Evolutionary conservation across 2,329 filamentous ascomycete genomes (phyloP), one percentile per base, ranked within the genome.

Genomic region (Fusarium concolor): DNA sequence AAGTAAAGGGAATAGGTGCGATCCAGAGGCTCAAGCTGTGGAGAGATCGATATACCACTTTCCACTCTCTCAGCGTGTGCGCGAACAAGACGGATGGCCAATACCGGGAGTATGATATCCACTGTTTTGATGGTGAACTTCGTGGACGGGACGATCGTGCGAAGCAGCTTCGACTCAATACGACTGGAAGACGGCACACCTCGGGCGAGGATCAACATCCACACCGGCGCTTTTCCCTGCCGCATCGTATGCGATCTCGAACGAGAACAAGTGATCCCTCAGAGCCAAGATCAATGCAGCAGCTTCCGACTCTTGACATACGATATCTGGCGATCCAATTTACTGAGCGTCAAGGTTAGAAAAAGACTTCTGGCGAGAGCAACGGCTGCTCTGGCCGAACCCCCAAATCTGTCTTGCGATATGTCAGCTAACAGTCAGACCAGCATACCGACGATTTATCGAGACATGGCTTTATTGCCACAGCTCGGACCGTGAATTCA

Each of bases 11-110:
- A 20, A 79, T 86, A 54, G 84, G 82, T 2, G 82, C 83, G 3
- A 84, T 85, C 41, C 84, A 86, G 73, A 77, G 84, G 51, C 78
- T 86, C 64, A 86, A 86, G 74, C 75, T 86, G 26, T 86, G 84
- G 84, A 79, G 79, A 53, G 84, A 86, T 66, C 78, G 80, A 45
- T 81, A 83, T 55, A 82, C 81, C 14, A 81, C 80, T 5, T 81
- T 79, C 42, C 83, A 86, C 70, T 84, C 80, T 26, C 62, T 86
- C 31, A 83, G 82, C 10, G 75, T 86, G 18, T 81, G 82, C 55
- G 83, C 84, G 31, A 84, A 84, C 65, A 81, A 82, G 52, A 76
- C 76, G 10, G 80, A 84, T 46, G 76, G 81, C 8, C 78, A 78
- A 17, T 84, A 84, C 66, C 82, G 81, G 46, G 84, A 85, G 68